phyloP scores from a whole-genome alignment of 768 basidiomycete species.

The Pleurotus platypus region DNA sequence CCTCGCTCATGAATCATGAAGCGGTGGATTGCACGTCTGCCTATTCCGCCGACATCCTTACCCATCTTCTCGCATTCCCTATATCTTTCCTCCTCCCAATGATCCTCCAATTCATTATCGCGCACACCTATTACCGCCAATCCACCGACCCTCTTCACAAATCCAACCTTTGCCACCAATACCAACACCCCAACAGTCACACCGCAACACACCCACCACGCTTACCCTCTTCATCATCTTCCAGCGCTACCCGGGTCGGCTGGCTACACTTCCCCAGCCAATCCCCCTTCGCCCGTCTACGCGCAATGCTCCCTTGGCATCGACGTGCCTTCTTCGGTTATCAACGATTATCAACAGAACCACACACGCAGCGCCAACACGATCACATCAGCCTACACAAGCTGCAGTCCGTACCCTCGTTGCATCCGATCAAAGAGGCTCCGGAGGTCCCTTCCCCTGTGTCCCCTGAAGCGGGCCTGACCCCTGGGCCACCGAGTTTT shows the following conservation, averaged over 20 bases:
- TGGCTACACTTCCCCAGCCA: not conserved
- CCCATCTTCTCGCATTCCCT: constrained; percentile 7
- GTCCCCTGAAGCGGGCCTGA: not conserved
- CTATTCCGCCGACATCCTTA: not conserved
- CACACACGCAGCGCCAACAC: too few species aligned
- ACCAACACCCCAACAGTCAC: not conserved
- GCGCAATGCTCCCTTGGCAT: not conserved
- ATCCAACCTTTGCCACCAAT: constrained; percentile 4
- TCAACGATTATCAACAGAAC: not conserved
- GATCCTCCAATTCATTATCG: constrained; percentile 8
- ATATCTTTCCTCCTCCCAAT: constrained; percentile 9
- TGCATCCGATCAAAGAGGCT: too few species aligned
- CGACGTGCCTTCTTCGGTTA: not conserved
- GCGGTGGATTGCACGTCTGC: constrained; percentile 7
- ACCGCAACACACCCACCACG: constrained; percentile 1
- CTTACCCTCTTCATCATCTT: not conserved
- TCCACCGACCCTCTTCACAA: not conserved
- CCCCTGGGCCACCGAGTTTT: constrained; percentile 6
- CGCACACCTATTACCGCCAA: constrained; percentile 10
- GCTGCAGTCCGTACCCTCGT: too few species aligned
- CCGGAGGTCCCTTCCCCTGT: not conserved
- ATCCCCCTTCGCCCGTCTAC: not conserved
- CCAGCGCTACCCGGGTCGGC: not conserved
- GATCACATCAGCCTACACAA: too few species aligned
- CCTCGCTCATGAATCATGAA: not conserved